phyloP scores from a whole-genome alignment of 192 early-diverging fungal species.

The Coemansia biformis region DNA sequence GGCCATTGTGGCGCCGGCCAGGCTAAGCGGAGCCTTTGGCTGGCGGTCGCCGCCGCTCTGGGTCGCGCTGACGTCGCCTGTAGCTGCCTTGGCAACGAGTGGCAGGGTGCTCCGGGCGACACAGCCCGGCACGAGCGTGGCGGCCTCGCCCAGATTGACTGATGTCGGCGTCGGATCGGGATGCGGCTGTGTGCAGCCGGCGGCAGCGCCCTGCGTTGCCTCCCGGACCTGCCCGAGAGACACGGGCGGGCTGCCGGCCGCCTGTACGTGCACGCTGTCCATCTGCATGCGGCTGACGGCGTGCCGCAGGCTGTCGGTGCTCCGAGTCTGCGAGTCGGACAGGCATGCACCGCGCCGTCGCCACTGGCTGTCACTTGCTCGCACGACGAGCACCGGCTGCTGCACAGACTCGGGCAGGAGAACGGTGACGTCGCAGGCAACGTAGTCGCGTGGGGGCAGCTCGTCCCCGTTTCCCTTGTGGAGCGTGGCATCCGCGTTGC shows the following conservation, averaged over 20 bases:
- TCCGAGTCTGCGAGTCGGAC: too few species aligned
- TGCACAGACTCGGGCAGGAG: conserved; percentile 42
- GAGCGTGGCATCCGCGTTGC: conserved; percentile 1
- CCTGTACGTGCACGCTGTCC: conserved; percentile 2
- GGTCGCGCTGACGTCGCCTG: too few species aligned
- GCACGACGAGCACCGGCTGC: conserved; percentile 42
- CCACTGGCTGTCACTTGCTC: conserved; percentile 21
- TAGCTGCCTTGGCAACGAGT: too few species aligned
- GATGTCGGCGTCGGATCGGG: too few species aligned
- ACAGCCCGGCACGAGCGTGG: too few species aligned
- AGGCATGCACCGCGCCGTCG: background rate
- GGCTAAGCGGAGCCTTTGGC: conserved; percentile 1
- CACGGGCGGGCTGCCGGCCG: too few species aligned
- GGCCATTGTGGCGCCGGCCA: background rate
- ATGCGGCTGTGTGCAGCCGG: too few species aligned
- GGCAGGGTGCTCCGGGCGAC: too few species aligned
- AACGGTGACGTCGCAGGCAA: conserved; percentile 49
- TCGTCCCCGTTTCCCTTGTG: background rate
- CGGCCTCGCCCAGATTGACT: too few species aligned
- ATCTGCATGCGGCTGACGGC: conserved; percentile 13
- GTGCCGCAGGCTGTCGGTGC: conserved; percentile 1
- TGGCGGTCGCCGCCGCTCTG: background rate
- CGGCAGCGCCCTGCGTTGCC: too few species aligned
- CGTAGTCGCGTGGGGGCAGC: background rate
- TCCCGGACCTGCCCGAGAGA: too few species aligned